These are phyloP conservation scores for Cardamine chenopodiifolia DNA, from an alignment of 345 rosid species.

Conservation along the genomic window DNA sequence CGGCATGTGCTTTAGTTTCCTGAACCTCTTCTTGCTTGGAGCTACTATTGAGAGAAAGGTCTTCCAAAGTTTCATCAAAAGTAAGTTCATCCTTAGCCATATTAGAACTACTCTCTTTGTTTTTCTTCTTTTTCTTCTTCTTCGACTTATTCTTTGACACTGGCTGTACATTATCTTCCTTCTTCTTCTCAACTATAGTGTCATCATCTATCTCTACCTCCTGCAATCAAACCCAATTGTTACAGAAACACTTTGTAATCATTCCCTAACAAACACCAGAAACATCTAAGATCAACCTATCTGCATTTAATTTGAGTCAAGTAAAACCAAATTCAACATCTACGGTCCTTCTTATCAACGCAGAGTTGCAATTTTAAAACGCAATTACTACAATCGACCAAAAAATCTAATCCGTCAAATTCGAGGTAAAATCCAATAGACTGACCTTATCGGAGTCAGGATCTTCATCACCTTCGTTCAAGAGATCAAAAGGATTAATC, in stretches of 20 bases:
- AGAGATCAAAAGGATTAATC: slow-evolving; percentile 77
- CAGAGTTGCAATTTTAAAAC: background rate
- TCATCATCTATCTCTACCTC: slow-evolving; percentile 47
- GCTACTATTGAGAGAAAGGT: slow-evolving; percentile 48
- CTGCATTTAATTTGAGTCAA: background rate
- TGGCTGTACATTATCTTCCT: slow-evolving; percentile 5
- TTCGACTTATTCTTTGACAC: slow-evolving; percentile 57
- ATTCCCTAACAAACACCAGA: background rate
- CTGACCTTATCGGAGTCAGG: slow-evolving; percentile 43
- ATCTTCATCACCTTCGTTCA: slow-evolving; percentile 54
- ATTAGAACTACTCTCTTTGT: slow-evolving; percentile 51
- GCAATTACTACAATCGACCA: background rate
- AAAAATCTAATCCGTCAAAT: slow-evolving; percentile 7
- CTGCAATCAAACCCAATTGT: slow-evolving; percentile 45
- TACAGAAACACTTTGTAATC: slow-evolving; percentile 5
- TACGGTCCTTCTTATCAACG: background rate
- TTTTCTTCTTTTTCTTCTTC: slow-evolving; percentile 86
- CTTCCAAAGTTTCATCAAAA: slow-evolving; percentile 55
- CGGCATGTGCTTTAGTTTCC: slow-evolving; percentile 37
- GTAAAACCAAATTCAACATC: background rate
- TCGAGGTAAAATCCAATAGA: background rate
- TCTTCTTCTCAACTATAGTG: slow-evolving; percentile 37
- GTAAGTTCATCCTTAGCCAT: slow-evolving; percentile 40
- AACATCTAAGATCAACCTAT: background rate
- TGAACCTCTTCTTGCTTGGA: slow-evolving; percentile 40